Percentiles rank a stretch among this genome's conserved stretches.
These are phyloP conservation scores for Umbelopsis vinacea DNA, from an alignment of 192 early-diverging fungal species.

Conservation along the genomic window DNA sequence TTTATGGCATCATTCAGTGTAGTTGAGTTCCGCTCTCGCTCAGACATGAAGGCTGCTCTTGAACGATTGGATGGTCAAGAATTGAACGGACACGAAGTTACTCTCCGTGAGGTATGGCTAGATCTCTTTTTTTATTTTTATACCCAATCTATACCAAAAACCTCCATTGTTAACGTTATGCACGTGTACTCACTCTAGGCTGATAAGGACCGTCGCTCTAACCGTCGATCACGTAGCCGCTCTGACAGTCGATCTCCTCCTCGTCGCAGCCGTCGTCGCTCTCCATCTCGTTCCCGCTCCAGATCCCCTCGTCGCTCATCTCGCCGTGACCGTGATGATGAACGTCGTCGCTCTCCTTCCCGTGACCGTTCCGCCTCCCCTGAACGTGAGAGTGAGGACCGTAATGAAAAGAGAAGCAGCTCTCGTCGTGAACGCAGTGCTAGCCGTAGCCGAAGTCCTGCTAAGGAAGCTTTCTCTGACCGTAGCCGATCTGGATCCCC, in stretches of 20 bases:
- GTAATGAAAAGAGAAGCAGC: conserved; percentile 6
- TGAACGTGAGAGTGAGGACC: conserved; percentile 23
- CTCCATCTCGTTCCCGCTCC: conserved; percentile 48
- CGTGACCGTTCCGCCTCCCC: conserved; percentile 28
- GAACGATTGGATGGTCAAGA: conserved; percentile 80
- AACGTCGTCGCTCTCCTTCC: conserved; percentile 24
- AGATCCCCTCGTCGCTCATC: conserved; percentile 37
- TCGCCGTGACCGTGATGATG: conserved; percentile 25
- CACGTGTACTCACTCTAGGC: neutral
- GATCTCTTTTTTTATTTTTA: conserved; percentile 18
- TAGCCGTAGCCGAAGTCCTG: conserved; percentile 18
- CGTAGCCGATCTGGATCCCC: conserved; percentile 16
- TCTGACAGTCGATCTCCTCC: conserved; percentile 38
- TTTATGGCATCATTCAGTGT: conserved; percentile 58
- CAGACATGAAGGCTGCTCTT: conserved; percentile 85
- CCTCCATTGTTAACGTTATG: conserved; percentile 44
- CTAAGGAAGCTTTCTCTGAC: conserved; percentile 12
- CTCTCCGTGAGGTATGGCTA: conserved; percentile 65
- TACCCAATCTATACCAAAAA: conserved; percentile 40
- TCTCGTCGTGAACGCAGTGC: conserved; percentile 34
- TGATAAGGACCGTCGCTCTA: conserved; percentile 40
- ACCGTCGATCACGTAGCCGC: conserved; percentile 51
- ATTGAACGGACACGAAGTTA: conserved; percentile 68
- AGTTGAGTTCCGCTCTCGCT: conserved; percentile 84
- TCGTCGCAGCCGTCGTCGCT: conserved; percentile 48